Base-by-base conservation (phyloP, 1,284 basidiomycete genomes). In the Heterobasidion occidentale region DNA sequence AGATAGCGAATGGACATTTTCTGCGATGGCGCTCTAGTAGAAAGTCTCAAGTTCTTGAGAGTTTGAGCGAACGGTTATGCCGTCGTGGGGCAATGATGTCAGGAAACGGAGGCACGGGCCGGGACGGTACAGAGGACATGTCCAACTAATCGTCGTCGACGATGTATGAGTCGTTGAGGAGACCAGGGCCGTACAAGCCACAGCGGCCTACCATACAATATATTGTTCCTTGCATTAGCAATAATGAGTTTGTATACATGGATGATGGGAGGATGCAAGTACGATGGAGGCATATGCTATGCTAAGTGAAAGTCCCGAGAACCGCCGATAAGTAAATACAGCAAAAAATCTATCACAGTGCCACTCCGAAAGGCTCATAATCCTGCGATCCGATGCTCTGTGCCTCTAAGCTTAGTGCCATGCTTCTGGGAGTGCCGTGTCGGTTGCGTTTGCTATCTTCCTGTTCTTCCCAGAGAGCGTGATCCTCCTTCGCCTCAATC, bases 1-100 rank as follows among this genome's bases (percentile, higher is more conserved):
- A 94, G 78, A 69, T 90, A 91, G 53, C 88, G 77, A 61, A 92
- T 64, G 9, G 83, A 69, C 89, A 92, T 91, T 9, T 48, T 48
- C 14, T 27, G 4, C 5, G 27, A 27, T 1, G 27, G 0, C 27
- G 27, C 27, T 27, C 27, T 5, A 27, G 27, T 27, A 27, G 5
- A 5, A 27, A 4, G 27, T 5, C 5, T 27, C 6, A 1, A 27
- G 27, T 27, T 27, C 27, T 5, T 27, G 27, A 27, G 27, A 27
- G 27, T 5, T 27, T 4, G 27, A 27, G 27, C 27, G 5, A 27
- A 27, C 5, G 27, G 27, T 27, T 5, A 27, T 27, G 27, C 27
- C 27, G 27, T 5, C 27, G 27, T 27, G 27, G 27, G 4, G 27
- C 4, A 27, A 27, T 27, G 27, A 27, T 27, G 27, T 27, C 27